A percentile compares a stretch with the other conserved stretches of the same genome.
phyloP scores from a whole-genome alignment of 352 stramenopile species.

The Phytopythium boreale region DNA sequence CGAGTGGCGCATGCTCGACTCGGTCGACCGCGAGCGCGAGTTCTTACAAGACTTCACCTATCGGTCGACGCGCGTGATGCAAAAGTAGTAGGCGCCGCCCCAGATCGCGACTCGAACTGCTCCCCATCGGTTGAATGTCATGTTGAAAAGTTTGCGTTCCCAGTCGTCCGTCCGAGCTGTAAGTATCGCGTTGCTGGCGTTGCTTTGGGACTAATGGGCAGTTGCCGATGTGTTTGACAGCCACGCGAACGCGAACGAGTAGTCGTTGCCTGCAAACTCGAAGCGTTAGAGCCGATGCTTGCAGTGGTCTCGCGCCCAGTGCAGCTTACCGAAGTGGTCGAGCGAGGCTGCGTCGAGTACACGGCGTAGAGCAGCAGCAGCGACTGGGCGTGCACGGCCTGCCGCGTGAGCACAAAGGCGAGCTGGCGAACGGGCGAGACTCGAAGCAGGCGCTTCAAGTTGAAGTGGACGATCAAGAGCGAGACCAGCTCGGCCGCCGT shows the following conservation, averaged over 20 bases:
- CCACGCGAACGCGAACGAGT: neutral
- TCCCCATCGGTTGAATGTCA: neutral
- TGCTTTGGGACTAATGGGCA: too few species aligned
- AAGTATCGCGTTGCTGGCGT: too few species aligned
- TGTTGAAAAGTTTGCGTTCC: too few species aligned
- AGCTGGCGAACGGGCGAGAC: neutral
- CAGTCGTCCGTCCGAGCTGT: too few species aligned
- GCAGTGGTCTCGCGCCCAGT: neutral
- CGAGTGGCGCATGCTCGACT: slow-evolving; percentile 88
- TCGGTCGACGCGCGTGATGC: slow-evolving; percentile 68
- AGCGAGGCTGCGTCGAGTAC: slow-evolving; percentile 17
- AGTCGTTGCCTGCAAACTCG: neutral
- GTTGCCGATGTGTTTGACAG: neutral
- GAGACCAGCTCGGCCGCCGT: slow-evolving; percentile 12
- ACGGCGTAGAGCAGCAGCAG: slow-evolving; percentile 22
- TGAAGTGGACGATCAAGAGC: neutral
- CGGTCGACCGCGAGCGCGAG: slow-evolving; percentile 79
- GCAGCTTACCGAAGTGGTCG: slow-evolving; percentile 11
- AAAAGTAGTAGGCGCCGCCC: slow-evolving; percentile 41
- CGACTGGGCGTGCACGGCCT: slow-evolving; percentile 11
- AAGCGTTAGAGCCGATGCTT: too few species aligned
- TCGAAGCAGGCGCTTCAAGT: neutral
- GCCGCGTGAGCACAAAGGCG: slow-evolving; percentile 13
- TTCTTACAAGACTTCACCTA: slow-evolving; percentile 88
- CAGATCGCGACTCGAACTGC: neutral